These are phyloP conservation scores for Fomitopsis pinicola DNA, from an alignment of 1,284 basidiomycete species.

Conservation along the genomic window DNA sequence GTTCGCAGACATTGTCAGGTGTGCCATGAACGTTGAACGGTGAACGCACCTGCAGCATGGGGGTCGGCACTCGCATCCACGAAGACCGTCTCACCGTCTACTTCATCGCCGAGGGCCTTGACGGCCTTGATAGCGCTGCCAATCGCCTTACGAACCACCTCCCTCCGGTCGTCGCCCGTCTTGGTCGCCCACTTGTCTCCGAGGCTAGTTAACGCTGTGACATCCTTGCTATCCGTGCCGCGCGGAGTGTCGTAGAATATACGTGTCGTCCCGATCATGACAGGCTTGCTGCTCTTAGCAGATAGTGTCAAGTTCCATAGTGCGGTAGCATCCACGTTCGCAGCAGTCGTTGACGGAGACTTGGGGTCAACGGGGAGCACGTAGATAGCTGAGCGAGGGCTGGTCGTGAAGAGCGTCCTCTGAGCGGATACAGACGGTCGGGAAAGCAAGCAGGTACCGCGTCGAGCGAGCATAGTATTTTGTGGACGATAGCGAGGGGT, in stretches of 20 bases:
- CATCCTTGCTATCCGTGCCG: constrained; percentile 27
- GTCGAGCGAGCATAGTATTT: not conserved
- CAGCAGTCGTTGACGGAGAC: constrained; percentile 21
- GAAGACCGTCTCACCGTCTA: constrained; percentile 44
- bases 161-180: constrained; percentile 46
- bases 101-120: constrained; percentile 50
- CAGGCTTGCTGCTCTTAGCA: constrained; percentile 31
- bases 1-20: not conserved
- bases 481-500: too few relatives aligned
- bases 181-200: constrained; percentile 56
- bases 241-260: constrained; percentile 55
- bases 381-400: constrained; percentile 30
- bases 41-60: constrained; percentile 61
- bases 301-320: constrained; percentile 41
- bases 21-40: not conserved
- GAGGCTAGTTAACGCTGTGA: constrained; percentile 58
- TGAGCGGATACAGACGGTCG: not conserved
- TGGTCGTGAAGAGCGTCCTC: not conserved
- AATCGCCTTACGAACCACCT: constrained; percentile 62
- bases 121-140: constrained; percentile 66
- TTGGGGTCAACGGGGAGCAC: constrained; percentile 40
- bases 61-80: constrained; percentile 65
- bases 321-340: constrained; percentile 29
- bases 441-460: not conserved
- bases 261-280: constrained; percentile 61